Base-by-base conservation (phyloP, 192 early-diverging fungal genomes). In the Paraglomus brasilianum region DNA sequence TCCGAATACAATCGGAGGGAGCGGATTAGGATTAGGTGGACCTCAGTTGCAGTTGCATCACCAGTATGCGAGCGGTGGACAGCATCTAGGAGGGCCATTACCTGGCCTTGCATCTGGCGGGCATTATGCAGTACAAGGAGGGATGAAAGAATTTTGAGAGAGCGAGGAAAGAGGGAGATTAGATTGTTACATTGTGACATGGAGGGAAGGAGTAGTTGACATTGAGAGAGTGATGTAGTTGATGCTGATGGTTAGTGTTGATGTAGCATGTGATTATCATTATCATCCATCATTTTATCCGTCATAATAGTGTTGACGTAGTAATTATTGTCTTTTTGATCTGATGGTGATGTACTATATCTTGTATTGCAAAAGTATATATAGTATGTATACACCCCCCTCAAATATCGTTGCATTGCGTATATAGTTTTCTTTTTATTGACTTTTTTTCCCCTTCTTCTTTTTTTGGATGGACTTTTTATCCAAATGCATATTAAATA, bases 11-110 rank as follows among this genome's bases (percentile, higher is more conserved):
- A 17, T 42, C 10, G 62, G 22, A 13, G 62, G 42, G 21, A 24
- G 62, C 15, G 19, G 52, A 13, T 17, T 63, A 46, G 62, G 62
- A 19, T 64, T 64, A 22, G 62, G 62, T 46, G 44, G 43, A 21
- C 19, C 62, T 21, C 62, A 42, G 17, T 46, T 47, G 9, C 58
- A 61, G 38, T 48, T 64, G 21, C 62, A 64, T 19, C 62, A 64
- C 2, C 40, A 43, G 15, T 47, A 64, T 48, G 43, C 62, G 47
- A 41, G 43, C 14, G 60, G 21, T 64, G 58, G 58, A 14, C 40
- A n/a, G 21, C 62, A 48, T 22, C 47, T 64, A 30, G 62, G 62
- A 30, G 53, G 53, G 17, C 62, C 61, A 13, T 15, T 64, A 22
- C 42, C 44, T 8, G 62, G 62, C 11, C 58, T 61, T 61, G 58